Percentiles rank a stretch among this genome's conserved stretches.
Conservation (phyloP, 1,284 basidiomycete species). For the Apiotrichum gracile region DNA sequence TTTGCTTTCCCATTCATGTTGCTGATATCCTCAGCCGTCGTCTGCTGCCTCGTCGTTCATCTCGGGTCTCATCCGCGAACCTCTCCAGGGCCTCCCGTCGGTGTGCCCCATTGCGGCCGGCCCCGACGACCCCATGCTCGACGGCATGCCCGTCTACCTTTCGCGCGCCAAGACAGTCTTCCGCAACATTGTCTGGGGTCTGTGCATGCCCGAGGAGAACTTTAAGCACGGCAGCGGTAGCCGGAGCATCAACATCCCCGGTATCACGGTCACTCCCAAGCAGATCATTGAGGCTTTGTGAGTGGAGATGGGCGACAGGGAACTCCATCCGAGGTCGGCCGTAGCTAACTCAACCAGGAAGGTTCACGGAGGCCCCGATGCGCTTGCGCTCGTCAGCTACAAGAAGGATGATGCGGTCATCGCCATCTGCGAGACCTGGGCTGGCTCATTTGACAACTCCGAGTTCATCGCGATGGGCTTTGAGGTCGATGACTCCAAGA, state of each 20-base stretch:
- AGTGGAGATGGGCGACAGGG: neutral
- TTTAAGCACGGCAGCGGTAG: constrained; percentile 29
- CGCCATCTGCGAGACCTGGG: constrained; percentile 46
- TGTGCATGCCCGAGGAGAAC: constrained; percentile 39
- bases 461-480: constrained; percentile 38
- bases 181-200: constrained; percentile 45
- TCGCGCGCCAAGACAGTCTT: constrained; percentile 53
- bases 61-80: constrained; percentile 61
- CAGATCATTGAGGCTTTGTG: constrained; percentile 44
- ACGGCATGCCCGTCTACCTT: constrained; percentile 55
- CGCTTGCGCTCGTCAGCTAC: constrained; percentile 41
- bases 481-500: constrained; percentile 39
- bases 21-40: constrained; percentile 46
- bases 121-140: constrained; percentile 35
- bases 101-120: constrained; percentile 53
- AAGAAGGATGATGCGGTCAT: constrained; percentile 43
- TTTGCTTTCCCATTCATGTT: neutral
- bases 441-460: constrained; percentile 42
- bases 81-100: constrained; percentile 53
- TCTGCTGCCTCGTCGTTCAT: constrained; percentile 60
- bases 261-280: constrained; percentile 44
- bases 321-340: too few relatives aligned
- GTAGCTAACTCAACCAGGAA: neutral
- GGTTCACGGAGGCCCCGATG: constrained; percentile 39
- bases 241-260: constrained; percentile 46